These are phyloP conservation scores for Chlorella variabilis DNA, from an alignment of 163 green algal genomes.

Conservation along the genomic window DNA sequence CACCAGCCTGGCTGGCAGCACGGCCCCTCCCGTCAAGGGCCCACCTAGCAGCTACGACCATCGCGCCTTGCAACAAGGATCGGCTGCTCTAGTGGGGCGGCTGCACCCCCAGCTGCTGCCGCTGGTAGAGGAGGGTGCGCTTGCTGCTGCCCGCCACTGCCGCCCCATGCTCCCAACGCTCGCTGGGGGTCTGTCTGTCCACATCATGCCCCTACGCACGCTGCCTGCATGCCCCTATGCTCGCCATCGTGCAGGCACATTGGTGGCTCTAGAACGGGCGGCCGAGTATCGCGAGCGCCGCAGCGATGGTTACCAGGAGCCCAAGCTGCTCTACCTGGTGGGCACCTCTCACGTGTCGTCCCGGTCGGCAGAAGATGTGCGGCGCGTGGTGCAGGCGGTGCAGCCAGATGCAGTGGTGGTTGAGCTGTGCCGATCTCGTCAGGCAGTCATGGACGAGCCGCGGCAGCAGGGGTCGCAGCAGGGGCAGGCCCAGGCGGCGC, in stretches of 20 bases:
- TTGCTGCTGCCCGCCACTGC: neutral
- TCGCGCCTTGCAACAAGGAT: neutral
- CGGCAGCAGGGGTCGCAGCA: neutral
- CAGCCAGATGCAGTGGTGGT: constrained; percentile 75
- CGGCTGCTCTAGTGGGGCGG: neutral
- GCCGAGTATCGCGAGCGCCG: constrained; percentile 70
- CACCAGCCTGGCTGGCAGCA: no score
- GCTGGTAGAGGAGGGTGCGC: constrained; percentile 19
- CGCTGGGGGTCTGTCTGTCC: no score
- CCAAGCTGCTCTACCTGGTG: constrained; percentile 77
- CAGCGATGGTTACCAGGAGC: constrained; percentile 83
- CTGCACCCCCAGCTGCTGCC: neutral
- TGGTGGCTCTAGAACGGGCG: constrained; percentile 67
- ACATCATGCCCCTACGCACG: no score
- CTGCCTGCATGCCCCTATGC: neutral
- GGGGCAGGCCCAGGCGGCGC: neutral
- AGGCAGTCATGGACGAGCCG: constrained; percentile 49
- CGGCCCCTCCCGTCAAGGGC: neutral
- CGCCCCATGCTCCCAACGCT: neutral
- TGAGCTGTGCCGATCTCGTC: constrained; percentile 84
- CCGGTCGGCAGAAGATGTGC: constrained; percentile 72
- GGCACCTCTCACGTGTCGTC: constrained; percentile 83
- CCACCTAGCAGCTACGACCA: constrained; percentile 18
- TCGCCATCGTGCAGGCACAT: constrained; percentile 53
- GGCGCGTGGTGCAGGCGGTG: constrained; percentile 58